Base-by-base conservation (phyloP, 108 stramenopile species). In the Stephanodiscus minutulus region DNA sequence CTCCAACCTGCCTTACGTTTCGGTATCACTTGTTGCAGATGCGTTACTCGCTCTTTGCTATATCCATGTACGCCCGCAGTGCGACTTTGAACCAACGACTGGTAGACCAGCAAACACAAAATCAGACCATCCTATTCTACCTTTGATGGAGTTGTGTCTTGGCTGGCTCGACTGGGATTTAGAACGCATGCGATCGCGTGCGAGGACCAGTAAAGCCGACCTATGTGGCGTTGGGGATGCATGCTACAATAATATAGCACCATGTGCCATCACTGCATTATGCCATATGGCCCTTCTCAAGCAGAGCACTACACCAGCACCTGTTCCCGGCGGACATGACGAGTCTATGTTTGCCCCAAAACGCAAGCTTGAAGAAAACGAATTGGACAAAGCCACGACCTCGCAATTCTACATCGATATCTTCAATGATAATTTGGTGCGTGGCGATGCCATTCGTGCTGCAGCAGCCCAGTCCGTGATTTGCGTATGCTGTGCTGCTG, bases 161-260 rank as follows among this genome's bases (percentile, higher is more conserved):
- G 68, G 76, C 17, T 94, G 93, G 93, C 79, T 94, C 1, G 89
- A 94, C 20, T 94, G 93, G 93, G 93, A 90, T 73, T 73, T 92
- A 21, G 91, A 89, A 56, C 82, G 89, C 37, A 87, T 86, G 66
- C 68, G 65, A 21, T 79, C 91, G 22, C 69, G 83, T 15, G 27
- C 72, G 11, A 86, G 90, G 33, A 52, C 74, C 3, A 79, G 80
- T 17, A 41, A 20, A 13, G 70, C 82, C 33, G 65, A 82, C 49
- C 55, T 67, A n/a, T 61, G 86, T 59, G 88, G 89, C 15, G 55
- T 89, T 41, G 81, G 88, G 10, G 83, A 82, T 52, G 76, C 73
- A 37, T 90, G 87, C 64, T 68, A 86, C 66, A 70, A 76, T 27
- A 79, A 60, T 39, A 71, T 94, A 54, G 83, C 93, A 35, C 76